Percentiles rank a stretch among this genome's conserved stretches.
Conservation (phyloP, 1,139 yeast species). For the Lodderomyces beijingensis region DNA sequence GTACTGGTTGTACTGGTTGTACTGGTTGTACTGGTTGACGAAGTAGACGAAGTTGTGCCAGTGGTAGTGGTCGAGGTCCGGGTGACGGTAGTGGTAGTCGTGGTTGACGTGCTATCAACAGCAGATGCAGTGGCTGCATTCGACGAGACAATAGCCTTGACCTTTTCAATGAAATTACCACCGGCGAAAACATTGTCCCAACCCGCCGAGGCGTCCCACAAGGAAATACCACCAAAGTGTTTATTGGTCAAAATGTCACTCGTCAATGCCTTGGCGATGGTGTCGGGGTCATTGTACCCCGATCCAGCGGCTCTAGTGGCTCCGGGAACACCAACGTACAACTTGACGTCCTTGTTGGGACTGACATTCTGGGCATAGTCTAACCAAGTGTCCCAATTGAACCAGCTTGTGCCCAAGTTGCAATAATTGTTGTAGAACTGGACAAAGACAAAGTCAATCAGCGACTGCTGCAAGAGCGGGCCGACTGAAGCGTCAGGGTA, state of each 20-base stretch:
- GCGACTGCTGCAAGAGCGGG: constrained; percentile 53
- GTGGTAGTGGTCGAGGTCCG: constrained; percentile 7
- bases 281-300: constrained; percentile 22
- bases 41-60: constrained; percentile 6
- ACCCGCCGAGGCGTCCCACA: constrained; percentile 92
- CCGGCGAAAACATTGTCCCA: constrained; percentile 50
- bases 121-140: constrained; percentile 6
- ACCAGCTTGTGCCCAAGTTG: constrained; percentile 43
- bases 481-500: constrained; percentile 88
- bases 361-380: constrained; percentile 56
- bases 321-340: constrained; percentile 75
- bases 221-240: constrained; percentile 76
- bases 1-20: constrained; percentile 8
- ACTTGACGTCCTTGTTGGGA: constrained; percentile 64
- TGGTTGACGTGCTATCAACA: constrained; percentile 6
- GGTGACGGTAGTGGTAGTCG: constrained; percentile 9
- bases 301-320: constrained; percentile 60
- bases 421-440: constrained; percentile 95
- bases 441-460: constrained; percentile 80
- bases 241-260: constrained; percentile 35
- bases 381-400: constrained; percentile 88
- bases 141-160: constrained; percentile 28
- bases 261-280: constrained; percentile 22
- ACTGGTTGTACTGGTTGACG: constrained; percentile 6
- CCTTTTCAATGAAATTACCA: constrained; percentile 33